Base-by-base conservation (phyloP, 2,329 filamentous ascomycete genomes). In the Didymella keratinophila region DNA sequence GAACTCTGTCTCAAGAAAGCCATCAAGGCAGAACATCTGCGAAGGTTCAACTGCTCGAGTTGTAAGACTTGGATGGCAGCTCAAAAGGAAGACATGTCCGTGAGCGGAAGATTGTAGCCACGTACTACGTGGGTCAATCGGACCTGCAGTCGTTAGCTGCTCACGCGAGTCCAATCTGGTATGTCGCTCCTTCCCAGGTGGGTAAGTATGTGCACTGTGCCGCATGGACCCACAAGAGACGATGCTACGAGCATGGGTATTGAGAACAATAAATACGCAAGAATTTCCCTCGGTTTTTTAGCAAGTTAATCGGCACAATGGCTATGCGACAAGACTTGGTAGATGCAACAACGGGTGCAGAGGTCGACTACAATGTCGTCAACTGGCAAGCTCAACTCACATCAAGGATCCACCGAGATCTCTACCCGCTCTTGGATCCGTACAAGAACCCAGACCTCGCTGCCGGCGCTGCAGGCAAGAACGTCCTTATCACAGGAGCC, bases 1-100 rank as follows among this genome's bases (percentile, higher is more conserved):
- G 41, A 52, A 1, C 41, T 52, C 4, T 52, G 49, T n/a, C 27
- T 52, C 16, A 18, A 21, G 30, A 52, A 52, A 6, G 42, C 28
- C n/a, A 9, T 10, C 4, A 52, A 37, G 7, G 27, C 10, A 25
- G 42, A 16, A 9, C 8, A n/a, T 1, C 3, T 44, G 30, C 20
- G 50, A 8, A 23, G 18, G 14, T 52, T 45, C 9, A 39, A 45
- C 10, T 52, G 50, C 12, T 12, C 11, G 23, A 25, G 50, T 7
- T 52, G 50, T 39, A 16, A 12, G 12, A 16, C 10, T 5, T 52
- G 50, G 50, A 42, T 45, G 28, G 18, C 21, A 27, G 20, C n/a
- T 4, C 45, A 34, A 14, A 20, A 12, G 1, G 21, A 27, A 48
- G 45, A 36, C 2, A 11, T 37, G 3, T 18, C 11, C 20, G 9